Evolutionary conservation across 257 asterid species (phyloP).

Genomic region (Solanum paucissectum): DNA sequence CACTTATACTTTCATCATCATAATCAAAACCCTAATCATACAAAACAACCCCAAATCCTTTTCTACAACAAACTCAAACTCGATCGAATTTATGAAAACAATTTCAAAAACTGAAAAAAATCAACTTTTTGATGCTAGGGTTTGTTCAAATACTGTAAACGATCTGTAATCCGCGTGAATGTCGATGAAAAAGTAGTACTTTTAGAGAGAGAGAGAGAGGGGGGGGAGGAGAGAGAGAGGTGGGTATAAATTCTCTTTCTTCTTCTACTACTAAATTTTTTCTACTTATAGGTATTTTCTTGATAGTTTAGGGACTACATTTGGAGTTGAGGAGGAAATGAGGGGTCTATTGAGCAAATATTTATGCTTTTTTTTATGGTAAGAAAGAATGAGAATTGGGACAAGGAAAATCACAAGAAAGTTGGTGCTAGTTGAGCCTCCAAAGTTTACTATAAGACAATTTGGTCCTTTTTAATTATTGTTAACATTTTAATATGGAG

Average conservation of each 20-base stretch:
- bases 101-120: neutral
- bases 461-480: neutral
- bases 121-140: constrained; percentile 6
- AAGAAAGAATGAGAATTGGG: neutral
- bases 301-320: neutral
- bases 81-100: neutral
- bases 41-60: neutral
- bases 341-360: neutral
- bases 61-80: neutral
- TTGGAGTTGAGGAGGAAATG: neutral
- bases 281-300: neutral
- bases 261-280: neutral
- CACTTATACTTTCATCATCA: neutral
- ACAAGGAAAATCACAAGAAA: neutral
- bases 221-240: neutral
- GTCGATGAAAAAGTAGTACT: neutral
- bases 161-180: neutral
- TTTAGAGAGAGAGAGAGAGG: neutral
- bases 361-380: neutral
- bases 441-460: neutral
- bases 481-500: neutral
- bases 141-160: neutral
- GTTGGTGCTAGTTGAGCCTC: neutral
- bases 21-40: neutral
- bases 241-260: neutral